Evolutionary conservation across 2,329 filamentous ascomycete genomes (phyloP), one percentile per base, ranked within the genome.

Genomic region (Aspergillus sp.): DNA sequence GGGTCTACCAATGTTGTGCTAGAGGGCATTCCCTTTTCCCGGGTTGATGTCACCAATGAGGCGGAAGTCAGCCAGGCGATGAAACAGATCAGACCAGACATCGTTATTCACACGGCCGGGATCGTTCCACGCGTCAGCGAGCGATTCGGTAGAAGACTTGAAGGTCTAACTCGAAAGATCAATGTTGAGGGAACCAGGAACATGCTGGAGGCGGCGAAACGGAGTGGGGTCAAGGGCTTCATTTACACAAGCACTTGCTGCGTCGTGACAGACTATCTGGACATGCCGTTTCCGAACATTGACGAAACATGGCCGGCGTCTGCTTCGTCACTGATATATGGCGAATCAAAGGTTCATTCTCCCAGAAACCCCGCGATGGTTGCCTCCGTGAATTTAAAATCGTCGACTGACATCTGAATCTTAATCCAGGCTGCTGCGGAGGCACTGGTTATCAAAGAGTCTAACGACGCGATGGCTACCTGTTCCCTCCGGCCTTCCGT

Each of bases 211-310:
- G 80, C 79, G 3, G 76, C 81, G 1, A 74, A 75, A 62, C 67
- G 72, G 29, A 73, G 65, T 49, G 80, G 79, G 1, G 82, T 80
- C 46, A 77, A 74, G 54, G 80, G 75, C 0, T 79, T 87, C 49
- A 77, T 87, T 51, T 85, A 83, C 65, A 87, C 84, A 31, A 84
- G 82, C 67, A 82, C 77, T 66, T 82, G 82, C 58, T 84, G 83
- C 31, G 82, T 82, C 9, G 71, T 85, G 39, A 77, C 80, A 4
- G 84, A 87, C 69, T 80, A 86, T 56, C 70, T 76, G 67, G 67
- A 62, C 36, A 60, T 66, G 32, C 58, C 70, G 12, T 75, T 75
- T 61, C 65, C 65, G 6, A 77, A 78, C 55, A 75, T 78, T 58
- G 71, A 77, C 49, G 76, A 78, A 64, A 58, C 60, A 46, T 78